Evolutionary conservation across 352 stramenopile species (phyloP), one percentile per base, ranked within the genome.

Genomic region (Globisporangium ultimum): DNA sequence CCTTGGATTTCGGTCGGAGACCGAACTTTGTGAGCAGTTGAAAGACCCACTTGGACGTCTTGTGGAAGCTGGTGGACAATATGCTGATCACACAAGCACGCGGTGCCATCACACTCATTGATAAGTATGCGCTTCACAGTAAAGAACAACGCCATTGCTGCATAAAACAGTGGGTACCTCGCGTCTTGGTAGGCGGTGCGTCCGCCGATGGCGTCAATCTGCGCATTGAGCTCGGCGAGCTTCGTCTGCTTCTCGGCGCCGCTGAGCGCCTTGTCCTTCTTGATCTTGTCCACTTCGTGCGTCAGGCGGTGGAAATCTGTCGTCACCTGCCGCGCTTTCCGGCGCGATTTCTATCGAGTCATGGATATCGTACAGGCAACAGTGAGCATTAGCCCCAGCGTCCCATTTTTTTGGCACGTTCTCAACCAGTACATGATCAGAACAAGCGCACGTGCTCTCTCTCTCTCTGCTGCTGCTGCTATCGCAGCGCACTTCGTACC

Each of bases 31-130:
- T 93, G 41, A 98, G 76, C 58, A 96, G 63, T 56, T 91, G 86
- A 52, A 98, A 84, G 49, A 98, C 91, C 95, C 95, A 99, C 72
- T 97, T 97, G 60, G 84, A 97, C 10, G 96, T 99, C 17, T 87
- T 93, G 80, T 98, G 90, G 68, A 98, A 93, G 53, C 80, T 93
- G 34, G 96, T 98, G 56, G 80, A 98, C 41, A 98, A 70, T 63
- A 98, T 96, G 63, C 86, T 97, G 21, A 43, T 17, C 17, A 10
- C 40, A 45, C 40, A 10, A 3, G 13, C 40, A 45, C 40, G 13
- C 40, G 13, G 7, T 36, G 5, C 24, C 24, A 32, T 8, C 38
- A 43, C 15, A 15, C 15, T 13, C 24, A 28, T n/a, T 1, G 14
- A 52, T 20, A 45, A 20, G 24, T 51, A 54, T 53, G 40, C 40